Evolutionary conservation across 306 rosid genomes (phyloP).

Genomic region (Glycine latifolia): DNA sequence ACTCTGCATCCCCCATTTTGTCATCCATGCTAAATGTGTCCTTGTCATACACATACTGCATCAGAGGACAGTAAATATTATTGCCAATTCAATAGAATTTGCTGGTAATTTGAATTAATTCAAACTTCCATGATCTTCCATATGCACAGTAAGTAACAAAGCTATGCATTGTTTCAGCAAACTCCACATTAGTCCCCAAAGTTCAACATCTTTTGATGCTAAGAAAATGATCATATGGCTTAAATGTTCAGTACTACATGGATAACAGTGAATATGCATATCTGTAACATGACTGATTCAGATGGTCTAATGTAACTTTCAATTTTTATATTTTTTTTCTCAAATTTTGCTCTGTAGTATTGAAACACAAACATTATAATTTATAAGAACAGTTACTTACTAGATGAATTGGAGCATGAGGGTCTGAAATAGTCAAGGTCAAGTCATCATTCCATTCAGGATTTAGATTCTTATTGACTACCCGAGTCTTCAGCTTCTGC

Average conservation of each 20-base stretch:
- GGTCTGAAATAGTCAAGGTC: conserved; percentile 76
- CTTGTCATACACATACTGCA: conserved; percentile 78
- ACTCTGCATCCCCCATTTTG: conserved; percentile 91
- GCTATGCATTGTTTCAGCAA: too few relatives aligned
- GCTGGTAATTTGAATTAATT: conserved; percentile 9
- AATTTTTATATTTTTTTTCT: neutral
- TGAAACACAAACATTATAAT: conserved; percentile 11
- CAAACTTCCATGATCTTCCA: neutral
- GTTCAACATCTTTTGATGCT: neutral
- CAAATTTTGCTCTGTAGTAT: neutral
- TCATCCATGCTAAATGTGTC: conserved; percentile 76
- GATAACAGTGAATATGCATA: conserved; percentile 30
- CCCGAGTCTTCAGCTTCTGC: conserved; percentile 86
- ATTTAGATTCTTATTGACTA: conserved; percentile 64
- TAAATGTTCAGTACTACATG: neutral
- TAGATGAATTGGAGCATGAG: conserved; percentile 60
- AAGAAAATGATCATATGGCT: conserved; percentile 23
- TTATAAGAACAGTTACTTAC: conserved; percentile 56
- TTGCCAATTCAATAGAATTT: conserved; percentile 3
- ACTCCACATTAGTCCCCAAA: too few relatives aligned
- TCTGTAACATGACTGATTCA: conserved; percentile 13
- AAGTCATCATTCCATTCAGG: conserved; percentile 92
- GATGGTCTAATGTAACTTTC: neutral
- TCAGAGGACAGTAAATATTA: neutral
- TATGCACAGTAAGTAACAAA: too few relatives aligned